Evolutionary conservation across 148 eudicot genomes (phyloP).

Genomic region (Mesembryanthemum crystallinum): DNA sequence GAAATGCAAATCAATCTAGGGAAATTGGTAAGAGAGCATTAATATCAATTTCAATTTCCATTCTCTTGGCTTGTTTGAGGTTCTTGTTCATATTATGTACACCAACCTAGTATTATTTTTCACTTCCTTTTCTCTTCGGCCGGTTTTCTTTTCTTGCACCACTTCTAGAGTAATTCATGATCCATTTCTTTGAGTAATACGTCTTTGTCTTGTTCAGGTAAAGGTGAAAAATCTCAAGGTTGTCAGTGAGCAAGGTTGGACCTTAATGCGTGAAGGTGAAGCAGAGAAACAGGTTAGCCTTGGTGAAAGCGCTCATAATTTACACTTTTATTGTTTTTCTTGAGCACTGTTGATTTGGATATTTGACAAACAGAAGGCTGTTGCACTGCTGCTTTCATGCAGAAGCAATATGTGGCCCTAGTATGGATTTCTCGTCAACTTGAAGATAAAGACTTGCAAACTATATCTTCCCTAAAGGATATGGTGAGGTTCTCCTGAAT

Average conservation of each 20-base stretch:
- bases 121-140: background rate
- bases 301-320: background rate
- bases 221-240: conserved; percentile 76
- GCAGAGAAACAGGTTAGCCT: conserved; percentile 85
- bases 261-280: conserved; percentile 98
- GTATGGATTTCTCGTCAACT: conserved; percentile 90
- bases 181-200: background rate
- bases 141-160: background rate
- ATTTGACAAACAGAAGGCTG: background rate
- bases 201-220: conserved; percentile 41
- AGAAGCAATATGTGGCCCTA: conserved; percentile 94
- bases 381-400: conserved; percentile 20
- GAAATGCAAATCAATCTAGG: conserved; percentile 73
- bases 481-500: conserved; percentile 45
- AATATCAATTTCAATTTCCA: background rate
- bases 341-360: background rate
- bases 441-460: conserved; percentile 59
- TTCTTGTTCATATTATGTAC: background rate
- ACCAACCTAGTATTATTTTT: too few relatives aligned
- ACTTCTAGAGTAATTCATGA: too few relatives aligned
- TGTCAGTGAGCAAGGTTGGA: conserved; percentile 78
- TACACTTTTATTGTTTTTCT: conserved; percentile 8
- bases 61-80: background rate
- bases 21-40: conserved; percentile 46
- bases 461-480: conserved; percentile 62